These are phyloP conservation scores for Colletotrichum zoysiae DNA, from an alignment of 2,329 filamentous ascomycete species.

Conservation along the genomic window DNA sequence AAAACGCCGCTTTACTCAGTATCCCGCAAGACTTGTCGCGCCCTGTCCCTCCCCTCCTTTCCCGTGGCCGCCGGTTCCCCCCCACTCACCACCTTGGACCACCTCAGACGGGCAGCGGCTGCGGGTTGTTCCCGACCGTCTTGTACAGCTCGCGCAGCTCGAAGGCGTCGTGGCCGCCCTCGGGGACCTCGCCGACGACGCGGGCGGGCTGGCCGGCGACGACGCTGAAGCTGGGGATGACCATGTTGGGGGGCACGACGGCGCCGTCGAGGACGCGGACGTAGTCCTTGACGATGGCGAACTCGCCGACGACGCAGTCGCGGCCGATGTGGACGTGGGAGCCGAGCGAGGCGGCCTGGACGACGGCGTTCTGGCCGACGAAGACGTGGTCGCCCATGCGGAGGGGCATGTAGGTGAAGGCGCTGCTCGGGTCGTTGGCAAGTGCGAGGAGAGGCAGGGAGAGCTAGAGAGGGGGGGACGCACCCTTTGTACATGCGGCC, in stretches of 20 bases:
- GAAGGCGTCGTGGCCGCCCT: slow-evolving; percentile 75
- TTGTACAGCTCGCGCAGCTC: slow-evolving; percentile 75
- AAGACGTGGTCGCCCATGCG: slow-evolving; percentile 96
- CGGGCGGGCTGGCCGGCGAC: slow-evolving; percentile 87
- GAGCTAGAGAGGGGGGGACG: slow-evolving; percentile 26
- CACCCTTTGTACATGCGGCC: slow-evolving; percentile 83
- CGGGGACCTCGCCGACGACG: slow-evolving; percentile 84
- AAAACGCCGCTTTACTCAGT: slow-evolving; percentile 17
- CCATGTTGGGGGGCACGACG: slow-evolving; percentile 88
- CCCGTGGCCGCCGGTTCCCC: too few relatives aligned
- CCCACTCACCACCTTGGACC: not conserved
- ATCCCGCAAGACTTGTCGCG: too few relatives aligned
- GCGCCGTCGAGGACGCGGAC: slow-evolving; percentile 88
- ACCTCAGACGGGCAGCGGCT: slow-evolving; percentile 43
- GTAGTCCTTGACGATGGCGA: slow-evolving; percentile 94
- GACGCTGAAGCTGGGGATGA: slow-evolving; percentile 91
- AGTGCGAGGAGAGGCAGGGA: not conserved
- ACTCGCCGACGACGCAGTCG: slow-evolving; percentile 82
- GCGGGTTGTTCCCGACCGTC: slow-evolving; percentile 70
- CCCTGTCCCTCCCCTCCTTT: too few relatives aligned
- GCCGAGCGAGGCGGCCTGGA: slow-evolving; percentile 87
- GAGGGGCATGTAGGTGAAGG: slow-evolving; percentile 86
- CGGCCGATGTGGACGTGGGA: slow-evolving; percentile 88
- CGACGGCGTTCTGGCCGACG: slow-evolving; percentile 78
- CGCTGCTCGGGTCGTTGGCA: slow-evolving; percentile 48